phyloP scores from a whole-genome alignment of 2,329 filamentous ascomycete genomes.

The Phaeosphaeria sp. region DNA sequence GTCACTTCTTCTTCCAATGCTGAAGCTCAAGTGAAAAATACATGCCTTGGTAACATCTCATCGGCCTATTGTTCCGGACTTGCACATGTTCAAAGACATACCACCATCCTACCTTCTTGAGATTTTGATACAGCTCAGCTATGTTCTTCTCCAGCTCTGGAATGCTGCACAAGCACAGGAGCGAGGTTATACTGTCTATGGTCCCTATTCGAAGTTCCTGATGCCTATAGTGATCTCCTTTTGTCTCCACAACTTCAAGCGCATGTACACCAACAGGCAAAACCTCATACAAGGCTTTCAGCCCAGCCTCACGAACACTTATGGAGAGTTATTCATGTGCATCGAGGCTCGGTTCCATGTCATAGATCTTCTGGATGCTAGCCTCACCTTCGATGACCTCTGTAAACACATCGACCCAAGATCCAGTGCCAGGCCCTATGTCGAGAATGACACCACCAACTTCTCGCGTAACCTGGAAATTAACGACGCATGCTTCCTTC shows the following conservation, averaged over 20 bases:
- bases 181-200: neutral
- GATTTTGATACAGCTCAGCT: neutral
- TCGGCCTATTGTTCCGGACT: neutral
- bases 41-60: neutral
- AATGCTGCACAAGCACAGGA: neutral
- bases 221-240: neutral
- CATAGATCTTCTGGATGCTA: neutral
- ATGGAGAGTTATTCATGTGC: neutral
- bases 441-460: neutral
- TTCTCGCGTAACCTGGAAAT: neutral
- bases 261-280: neutral
- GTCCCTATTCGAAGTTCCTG: neutral
- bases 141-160: neutral
- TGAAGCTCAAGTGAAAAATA: neutral
- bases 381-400: neutral
- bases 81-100: neutral
- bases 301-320: neutral
- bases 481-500: neutral
- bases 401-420: neutral
- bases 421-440: neutral
- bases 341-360: neutral
- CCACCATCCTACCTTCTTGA: neutral
- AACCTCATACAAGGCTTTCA: neutral
- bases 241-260: neutral
- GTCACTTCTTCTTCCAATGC: neutral